A percentile compares a stretch with the other conserved stretches of the same genome.
phyloP scores from a whole-genome alignment of 2,329 filamentous ascomycete species.

The Xylariaceae sp. region DNA sequence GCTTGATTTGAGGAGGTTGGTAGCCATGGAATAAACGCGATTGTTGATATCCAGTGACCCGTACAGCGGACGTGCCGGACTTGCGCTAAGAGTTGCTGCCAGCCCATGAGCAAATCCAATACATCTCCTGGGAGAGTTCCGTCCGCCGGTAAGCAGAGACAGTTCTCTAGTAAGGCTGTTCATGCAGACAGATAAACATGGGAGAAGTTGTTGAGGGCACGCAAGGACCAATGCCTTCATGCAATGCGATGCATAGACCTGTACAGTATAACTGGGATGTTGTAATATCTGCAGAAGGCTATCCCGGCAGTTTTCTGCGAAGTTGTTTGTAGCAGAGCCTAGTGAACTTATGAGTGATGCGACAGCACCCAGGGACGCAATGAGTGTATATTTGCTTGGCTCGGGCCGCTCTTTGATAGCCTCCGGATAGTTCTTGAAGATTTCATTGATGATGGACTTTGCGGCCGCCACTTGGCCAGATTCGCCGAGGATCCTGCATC shows the following conservation, averaged over 20 bases:
- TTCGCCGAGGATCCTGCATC: slow-evolving; percentile 82
- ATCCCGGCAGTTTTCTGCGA: slow-evolving; percentile 86
- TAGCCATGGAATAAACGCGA: slow-evolving; percentile 87
- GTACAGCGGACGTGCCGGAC: slow-evolving; percentile 85
- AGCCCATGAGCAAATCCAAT: slow-evolving; percentile 91
- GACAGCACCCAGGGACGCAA: slow-evolving; percentile 79
- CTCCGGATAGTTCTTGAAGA: slow-evolving; percentile 94
- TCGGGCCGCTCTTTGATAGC: slow-evolving; percentile 85
- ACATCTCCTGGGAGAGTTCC: slow-evolving; percentile 82
- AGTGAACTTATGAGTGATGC: slow-evolving; percentile 79
- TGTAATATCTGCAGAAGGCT: slow-evolving; percentile 88
- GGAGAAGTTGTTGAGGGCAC: slow-evolving; percentile 89
- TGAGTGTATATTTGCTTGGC: slow-evolving; percentile 84
- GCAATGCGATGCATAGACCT: slow-evolving; percentile 86
- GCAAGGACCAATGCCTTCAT: slow-evolving; percentile 87
- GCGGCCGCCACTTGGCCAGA: slow-evolving; percentile 86
- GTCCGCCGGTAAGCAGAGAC: slow-evolving; percentile 73
- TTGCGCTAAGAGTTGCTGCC: slow-evolving; percentile 88
- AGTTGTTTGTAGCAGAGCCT: slow-evolving; percentile 78
- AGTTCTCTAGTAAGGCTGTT: slow-evolving; percentile 92
- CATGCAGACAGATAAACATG: slow-evolving; percentile 93
- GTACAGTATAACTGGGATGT: slow-evolving; percentile 95
- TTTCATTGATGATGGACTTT: slow-evolving; percentile 80
- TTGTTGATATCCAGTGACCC: slow-evolving; percentile 96
- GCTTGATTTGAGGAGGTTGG: slow-evolving; percentile 88